Base-by-base conservation (phyloP, 768 basidiomycete genomes). In the Hemileccinum rubropunctum region DNA sequence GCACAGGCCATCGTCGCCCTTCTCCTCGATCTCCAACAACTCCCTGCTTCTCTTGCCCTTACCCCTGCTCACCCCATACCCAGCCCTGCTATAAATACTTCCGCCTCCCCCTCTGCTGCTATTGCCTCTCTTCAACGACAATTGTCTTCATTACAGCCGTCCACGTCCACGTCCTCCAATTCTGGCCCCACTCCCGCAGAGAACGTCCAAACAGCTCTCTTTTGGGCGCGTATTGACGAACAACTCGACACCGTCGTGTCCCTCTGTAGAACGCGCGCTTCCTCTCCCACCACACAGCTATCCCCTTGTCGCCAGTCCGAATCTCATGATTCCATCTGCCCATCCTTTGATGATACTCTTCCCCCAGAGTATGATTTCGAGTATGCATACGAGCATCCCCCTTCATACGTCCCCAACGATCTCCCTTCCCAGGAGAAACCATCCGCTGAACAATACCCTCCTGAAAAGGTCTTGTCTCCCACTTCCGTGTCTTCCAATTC, bases 211-310 rank as follows among this genome's bases (percentile, higher is more conserved):
- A 69, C 76, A 1, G 76, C 85, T 1, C 72, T 91, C 12, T 70
- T 94, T 0, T 94, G 91, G 90, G 71, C 79, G 3, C 74, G 78
- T 30, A 83, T 93, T 27, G 88, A 91, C 56, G 75, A 81, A 44
- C 80, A 91, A 42, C 76, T 92, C 3, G 91, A 91, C 56, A 71
- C 69, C 14, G 80, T 93, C 14, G 74, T 84, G 0, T 66, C 76
- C 3, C 74, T 91, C 61, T 89, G 87, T 64, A 81, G 76, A 54
- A 78, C 81, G 49, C 82, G 82, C 17, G 73, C 78, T 4, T 41
- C 62, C 20, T 48, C 53, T 15, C 37, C 40, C 23, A 23, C 23
- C 3, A 23, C 23, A 23, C 23, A 23, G 23, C 3, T 23, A 23
- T 23, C 23, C 15, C 28, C 42, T 2, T 12, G 4, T 12, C 28